Percentiles rank a stretch among this genome's conserved stretches.
Conservation (phyloP, 805 yeast genomes). For the Wickerhamiella spandovensis region DNA sequence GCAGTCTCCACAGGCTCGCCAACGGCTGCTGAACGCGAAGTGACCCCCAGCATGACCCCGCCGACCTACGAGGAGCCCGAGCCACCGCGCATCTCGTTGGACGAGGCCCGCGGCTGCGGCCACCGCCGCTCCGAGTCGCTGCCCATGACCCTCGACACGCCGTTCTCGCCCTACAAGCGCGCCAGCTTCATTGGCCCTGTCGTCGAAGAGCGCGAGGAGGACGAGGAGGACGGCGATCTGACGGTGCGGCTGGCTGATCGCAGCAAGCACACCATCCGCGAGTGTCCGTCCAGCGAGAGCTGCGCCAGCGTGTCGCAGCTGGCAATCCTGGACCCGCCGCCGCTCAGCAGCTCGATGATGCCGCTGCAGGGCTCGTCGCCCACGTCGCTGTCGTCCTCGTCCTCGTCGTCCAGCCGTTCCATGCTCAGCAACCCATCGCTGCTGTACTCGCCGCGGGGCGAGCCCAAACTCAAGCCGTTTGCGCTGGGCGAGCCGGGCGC, state of each 20-base stretch:
- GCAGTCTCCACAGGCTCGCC: constrained; percentile 4
- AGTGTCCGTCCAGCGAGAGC: neutral
- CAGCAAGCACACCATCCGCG: neutral
- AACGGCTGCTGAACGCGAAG: constrained; percentile 1
- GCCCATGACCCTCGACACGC: constrained; percentile 13
- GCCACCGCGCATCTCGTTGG: constrained; percentile 16
- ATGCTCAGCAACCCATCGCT: neutral
- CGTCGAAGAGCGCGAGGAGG: constrained; percentile 17
- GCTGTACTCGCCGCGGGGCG: neutral
- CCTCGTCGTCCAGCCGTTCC: neutral
- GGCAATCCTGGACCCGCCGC: constrained; percentile 1
- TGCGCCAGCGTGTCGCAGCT: neutral
- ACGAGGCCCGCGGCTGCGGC: constrained; percentile 17
- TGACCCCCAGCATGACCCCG: constrained; percentile 4
- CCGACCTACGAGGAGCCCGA: neutral
- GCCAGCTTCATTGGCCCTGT: constrained; percentile 15
- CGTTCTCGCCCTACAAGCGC: constrained; percentile 11
- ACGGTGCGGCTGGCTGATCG: neutral
- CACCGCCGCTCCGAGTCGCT: constrained; percentile 12
- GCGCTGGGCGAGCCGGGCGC: constrained; percentile 1
- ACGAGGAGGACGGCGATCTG: constrained; percentile 4
- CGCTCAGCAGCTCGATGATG: neutral
- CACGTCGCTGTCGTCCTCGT: neutral
- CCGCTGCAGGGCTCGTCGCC: neutral
- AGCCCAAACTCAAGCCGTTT: neutral